phyloP scores from a whole-genome alignment of 768 basidiomycete species.

The Auriscalpium vulgare region DNA sequence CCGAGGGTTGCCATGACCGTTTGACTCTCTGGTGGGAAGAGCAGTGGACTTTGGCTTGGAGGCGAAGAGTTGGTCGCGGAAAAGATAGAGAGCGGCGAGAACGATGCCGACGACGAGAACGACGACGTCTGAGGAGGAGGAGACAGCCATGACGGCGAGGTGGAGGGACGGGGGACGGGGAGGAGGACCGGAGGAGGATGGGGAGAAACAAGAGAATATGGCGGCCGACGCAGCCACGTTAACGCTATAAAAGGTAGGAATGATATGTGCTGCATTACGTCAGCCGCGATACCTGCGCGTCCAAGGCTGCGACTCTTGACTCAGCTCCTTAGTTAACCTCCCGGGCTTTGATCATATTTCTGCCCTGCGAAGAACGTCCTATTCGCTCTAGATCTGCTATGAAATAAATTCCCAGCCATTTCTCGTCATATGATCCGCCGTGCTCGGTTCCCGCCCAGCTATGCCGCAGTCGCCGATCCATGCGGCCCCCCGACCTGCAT shows the following conservation, averaged over 20 bases:
- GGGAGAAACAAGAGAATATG: slow-evolving; percentile 4
- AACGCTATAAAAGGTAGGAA: neutral
- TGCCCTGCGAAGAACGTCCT: neutral
- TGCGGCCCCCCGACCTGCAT: slow-evolving; percentile 14
- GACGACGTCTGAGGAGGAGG: slow-evolving; percentile 63
- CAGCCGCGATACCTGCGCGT: neutral
- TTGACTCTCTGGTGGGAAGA: slow-evolving; percentile 27
- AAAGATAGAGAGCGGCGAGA: slow-evolving; percentile 74
- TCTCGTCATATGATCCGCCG: too few relatives aligned
- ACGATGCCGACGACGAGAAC: slow-evolving; percentile 68
- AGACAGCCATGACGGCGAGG: slow-evolving; percentile 39
- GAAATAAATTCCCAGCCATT: too few relatives aligned
- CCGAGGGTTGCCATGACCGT: slow-evolving; percentile 80
- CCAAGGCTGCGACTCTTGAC: neutral
- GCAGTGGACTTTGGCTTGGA: slow-evolving; percentile 54
- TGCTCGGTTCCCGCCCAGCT: too few relatives aligned
- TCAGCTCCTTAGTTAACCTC: neutral
- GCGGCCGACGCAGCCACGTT: neutral
- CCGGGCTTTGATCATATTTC: neutral
- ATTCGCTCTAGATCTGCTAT: neutral
- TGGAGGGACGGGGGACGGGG: slow-evolving; percentile 7
- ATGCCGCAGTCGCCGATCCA: neutral
- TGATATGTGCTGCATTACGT: too few relatives aligned
- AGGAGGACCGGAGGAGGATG: slow-evolving; percentile 6
- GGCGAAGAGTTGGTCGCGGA: slow-evolving; percentile 72